These are phyloP conservation scores for Venturia pyrina DNA, from an alignment of 2,329 filamentous ascomycete species.

Conservation along the genomic window DNA sequence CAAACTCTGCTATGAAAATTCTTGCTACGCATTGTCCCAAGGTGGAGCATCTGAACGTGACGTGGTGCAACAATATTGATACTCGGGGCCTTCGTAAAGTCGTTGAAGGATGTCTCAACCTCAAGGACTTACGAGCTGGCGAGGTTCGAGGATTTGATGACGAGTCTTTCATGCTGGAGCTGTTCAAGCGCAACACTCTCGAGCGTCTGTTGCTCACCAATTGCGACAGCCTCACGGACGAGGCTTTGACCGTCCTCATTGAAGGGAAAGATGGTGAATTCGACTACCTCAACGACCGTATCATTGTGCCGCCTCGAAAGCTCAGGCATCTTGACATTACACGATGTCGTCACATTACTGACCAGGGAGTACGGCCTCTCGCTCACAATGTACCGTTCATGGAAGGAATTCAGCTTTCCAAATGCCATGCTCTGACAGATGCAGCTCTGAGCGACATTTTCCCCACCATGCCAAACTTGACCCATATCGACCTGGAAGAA, in stretches of 20 bases:
- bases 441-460: conserved; percentile 61
- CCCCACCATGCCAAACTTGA: conserved; percentile 64
- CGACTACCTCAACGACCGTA: conserved; percentile 67
- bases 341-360: conserved; percentile 65
- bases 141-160: conserved; percentile 75
- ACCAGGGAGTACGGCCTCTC: conserved; percentile 58
- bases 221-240: conserved; percentile 68
- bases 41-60: conserved; percentile 78
- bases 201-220: conserved; percentile 75
- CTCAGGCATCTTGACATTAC: conserved; percentile 80
- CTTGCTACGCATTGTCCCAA: conserved; percentile 71
- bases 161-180: conserved; percentile 56
- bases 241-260: conserved; percentile 61
- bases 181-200: conserved; percentile 73
- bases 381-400: conserved; percentile 67
- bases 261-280: conserved; percentile 67
- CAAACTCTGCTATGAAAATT: conserved; percentile 77
- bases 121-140: conserved; percentile 72
- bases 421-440: conserved; percentile 66
- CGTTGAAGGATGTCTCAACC: conserved; percentile 58
- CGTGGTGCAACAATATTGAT: conserved; percentile 84
- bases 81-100: conserved; percentile 64
- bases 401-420: conserved; percentile 73
- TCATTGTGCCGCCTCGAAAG: conserved; percentile 65
- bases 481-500: conserved; percentile 85